Conservation (phyloP, 768 basidiomycete species). For the Guyanaporus albipodus region DNA sequence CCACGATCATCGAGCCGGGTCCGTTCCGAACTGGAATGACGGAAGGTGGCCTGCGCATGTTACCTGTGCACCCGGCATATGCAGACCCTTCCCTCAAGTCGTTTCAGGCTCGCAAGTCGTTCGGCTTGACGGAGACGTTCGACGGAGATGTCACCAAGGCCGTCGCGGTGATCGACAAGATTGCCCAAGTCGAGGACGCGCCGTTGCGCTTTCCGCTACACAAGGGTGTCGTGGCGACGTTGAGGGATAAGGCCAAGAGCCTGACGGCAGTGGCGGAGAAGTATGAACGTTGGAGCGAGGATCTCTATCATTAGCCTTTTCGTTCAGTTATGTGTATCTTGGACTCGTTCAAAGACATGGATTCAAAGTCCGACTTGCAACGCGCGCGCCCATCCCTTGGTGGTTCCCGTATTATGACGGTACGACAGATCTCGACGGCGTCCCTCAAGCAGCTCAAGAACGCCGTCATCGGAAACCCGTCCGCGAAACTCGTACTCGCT, state of each 20-base stretch:
- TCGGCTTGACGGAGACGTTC: neutral
- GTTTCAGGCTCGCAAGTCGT: constrained; percentile 2
- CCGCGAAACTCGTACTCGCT: constrained; percentile 59
- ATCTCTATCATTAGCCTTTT: constrained; percentile 14
- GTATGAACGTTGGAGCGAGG: constrained; percentile 18
- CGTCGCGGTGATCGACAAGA: constrained; percentile 12
- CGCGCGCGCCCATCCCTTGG: too few species aligned
- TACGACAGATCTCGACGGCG: constrained; percentile 26
- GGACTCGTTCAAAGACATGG: too few species aligned
- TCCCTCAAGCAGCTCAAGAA: constrained; percentile 69
- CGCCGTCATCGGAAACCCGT: constrained; percentile 73
- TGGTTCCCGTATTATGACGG: too few species aligned
- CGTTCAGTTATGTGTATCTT: too few species aligned
- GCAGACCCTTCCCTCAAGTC: constrained; percentile 1
- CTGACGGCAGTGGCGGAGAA: constrained; percentile 8
- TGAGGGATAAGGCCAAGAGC: constrained; percentile 12
- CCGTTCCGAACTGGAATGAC: constrained; percentile 14
- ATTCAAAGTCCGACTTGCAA: constrained; percentile 2
- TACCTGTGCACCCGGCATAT: constrained; percentile 20
- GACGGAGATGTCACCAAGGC: constrained; percentile 17
- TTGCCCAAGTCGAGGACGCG: constrained; percentile 12
- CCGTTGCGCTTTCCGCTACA: constrained; percentile 17
- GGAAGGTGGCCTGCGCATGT: neutral
- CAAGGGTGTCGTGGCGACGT: neutral
- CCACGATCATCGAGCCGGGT: constrained; percentile 16